Evolutionary conservation across 495 filamentous ascomycete species (phyloP), one percentile per base, ranked within the genome.

Genomic region (Paragyromitra xinjiangensis): DNA sequence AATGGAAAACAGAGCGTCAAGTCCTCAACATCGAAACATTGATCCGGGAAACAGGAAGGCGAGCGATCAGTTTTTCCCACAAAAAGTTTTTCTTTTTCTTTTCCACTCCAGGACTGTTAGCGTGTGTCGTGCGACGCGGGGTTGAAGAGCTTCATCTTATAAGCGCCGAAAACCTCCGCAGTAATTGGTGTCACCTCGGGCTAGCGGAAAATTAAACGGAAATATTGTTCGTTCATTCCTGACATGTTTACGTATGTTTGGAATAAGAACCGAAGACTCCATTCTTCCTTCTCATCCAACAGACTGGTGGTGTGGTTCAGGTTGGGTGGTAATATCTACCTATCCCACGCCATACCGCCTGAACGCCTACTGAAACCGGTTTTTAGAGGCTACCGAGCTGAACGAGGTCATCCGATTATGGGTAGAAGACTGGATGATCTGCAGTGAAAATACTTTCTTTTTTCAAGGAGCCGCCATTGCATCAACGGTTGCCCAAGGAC

Each of bases 81-180:
- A 48, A 64, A 55, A 37, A 64, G 40, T 48, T n/a, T 9, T 12
- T 1, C 22, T 19, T 34, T 19, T 24, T 29, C 22, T 19, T 34
- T 19, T 24, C 29, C 6, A 34, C 37, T 40, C 34, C 19, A 45
- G 68, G 26, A 50, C 29, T 37, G 26, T 51, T 71, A 53, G 59
- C 11, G 14, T 50, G 24, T 26, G n/a, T 50, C 65, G 69, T 71
- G 45, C 59, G 29, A 71, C 69, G 59, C 34, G 69, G 69, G 58
- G 59, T 24, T 64, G 8, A 19, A 37, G 44, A 34, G 64, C 42
- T 64, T 51, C 64, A 51, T 5, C 6, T 1, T 48, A 67, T 67
- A 67, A 67, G 64, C 64, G 64, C 64, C 45, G 16, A 53, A 26
- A 24, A 24, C 37, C n/a, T 64, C 22, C 12, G 19, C 12, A 39